Conservation (phyloP, 306 rosid genomes). For the Castanea crenata region DNA sequence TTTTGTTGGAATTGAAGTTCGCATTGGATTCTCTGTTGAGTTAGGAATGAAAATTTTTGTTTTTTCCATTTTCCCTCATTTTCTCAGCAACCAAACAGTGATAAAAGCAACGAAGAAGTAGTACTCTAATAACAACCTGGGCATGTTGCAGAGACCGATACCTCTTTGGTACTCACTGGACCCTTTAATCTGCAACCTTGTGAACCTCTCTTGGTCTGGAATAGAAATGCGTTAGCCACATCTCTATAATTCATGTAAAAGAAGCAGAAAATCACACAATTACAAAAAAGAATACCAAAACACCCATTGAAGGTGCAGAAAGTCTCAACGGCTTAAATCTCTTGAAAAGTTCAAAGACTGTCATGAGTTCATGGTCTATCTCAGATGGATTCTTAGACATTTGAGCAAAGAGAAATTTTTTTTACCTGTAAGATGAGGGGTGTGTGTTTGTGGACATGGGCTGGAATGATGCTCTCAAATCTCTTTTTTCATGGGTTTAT, state of each 20-base stretch:
- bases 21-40: background rate
- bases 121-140: slow-evolving; percentile 47
- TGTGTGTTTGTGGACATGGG: background rate
- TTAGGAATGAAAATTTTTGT: background rate
- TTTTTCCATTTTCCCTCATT: background rate
- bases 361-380: slow-evolving; percentile 43
- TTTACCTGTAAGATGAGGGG: background rate
- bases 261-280: slow-evolving; percentile 46
- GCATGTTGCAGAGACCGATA: slow-evolving; percentile 78
- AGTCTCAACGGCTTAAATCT: slow-evolving; percentile 51
- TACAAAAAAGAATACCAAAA: slow-evolving; percentile 63
- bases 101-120: background rate
- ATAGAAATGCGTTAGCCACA: slow-evolving; percentile 33
- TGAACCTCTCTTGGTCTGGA: slow-evolving; percentile 43
- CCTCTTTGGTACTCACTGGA: slow-evolving; percentile 27
- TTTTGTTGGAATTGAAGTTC: too few relatives aligned
- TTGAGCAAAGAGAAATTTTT: slow-evolving; percentile 1
- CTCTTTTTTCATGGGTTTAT: background rate
- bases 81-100: slow-evolving; percentile 13
- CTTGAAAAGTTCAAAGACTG: slow-evolving; percentile 41
- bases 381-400: slow-evolving; percentile 47
- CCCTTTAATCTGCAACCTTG: slow-evolving; percentile 49
- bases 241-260: slow-evolving; percentile 54
- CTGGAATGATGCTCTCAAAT: background rate
- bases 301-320: slow-evolving; percentile 63